These are phyloP conservation scores for Ganoderma multipileum DNA, from an alignment of 1,284 basidiomycete species.

Conservation along the genomic window DNA sequence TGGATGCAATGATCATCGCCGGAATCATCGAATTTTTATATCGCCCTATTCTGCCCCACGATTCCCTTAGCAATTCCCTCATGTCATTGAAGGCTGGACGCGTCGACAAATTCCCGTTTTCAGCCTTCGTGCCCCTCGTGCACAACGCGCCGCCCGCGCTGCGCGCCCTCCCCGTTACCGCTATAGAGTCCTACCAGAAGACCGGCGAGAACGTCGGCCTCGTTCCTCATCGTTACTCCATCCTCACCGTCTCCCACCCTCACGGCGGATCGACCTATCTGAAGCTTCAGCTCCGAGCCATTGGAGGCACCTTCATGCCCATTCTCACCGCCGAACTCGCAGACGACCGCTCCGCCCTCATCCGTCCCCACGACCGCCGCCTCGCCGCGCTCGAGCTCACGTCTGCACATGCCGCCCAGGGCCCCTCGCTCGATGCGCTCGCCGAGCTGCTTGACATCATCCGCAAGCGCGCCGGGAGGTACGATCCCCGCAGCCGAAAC, in stretches of 20 bases:
- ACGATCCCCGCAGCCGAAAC: not conserved
- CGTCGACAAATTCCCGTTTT: not conserved
- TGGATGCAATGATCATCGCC: not conserved
- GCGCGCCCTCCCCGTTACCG: constrained; percentile 1
- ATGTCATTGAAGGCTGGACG: not conserved
- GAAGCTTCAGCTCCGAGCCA: not conserved
- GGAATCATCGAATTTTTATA: not conserved
- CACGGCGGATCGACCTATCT: not conserved
- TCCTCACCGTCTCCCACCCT: not conserved
- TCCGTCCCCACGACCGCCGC: not conserved
- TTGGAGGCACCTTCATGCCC: not conserved
- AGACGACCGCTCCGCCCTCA: not conserved
- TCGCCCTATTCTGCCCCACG: not conserved
- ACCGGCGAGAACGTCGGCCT: not conserved
- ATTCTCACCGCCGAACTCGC: constrained; percentile 2
- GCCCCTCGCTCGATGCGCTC: constrained; percentile 16
- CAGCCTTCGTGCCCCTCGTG: not conserved
- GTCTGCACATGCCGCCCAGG: not conserved
- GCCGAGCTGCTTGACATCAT: constrained; percentile 5
- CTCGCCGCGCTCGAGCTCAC: not conserved
- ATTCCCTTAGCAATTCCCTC: not conserved
- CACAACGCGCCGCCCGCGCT: not conserved
- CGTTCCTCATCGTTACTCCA: constrained; percentile 1
- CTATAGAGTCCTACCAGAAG: constrained; percentile 4
- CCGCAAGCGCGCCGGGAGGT: not conserved